A percentile compares a stretch with the other conserved stretches of the same genome.
These are phyloP conservation scores for Biscutella laevigata DNA, from an alignment of 441 rosid genomes.

Conservation along the genomic window DNA sequence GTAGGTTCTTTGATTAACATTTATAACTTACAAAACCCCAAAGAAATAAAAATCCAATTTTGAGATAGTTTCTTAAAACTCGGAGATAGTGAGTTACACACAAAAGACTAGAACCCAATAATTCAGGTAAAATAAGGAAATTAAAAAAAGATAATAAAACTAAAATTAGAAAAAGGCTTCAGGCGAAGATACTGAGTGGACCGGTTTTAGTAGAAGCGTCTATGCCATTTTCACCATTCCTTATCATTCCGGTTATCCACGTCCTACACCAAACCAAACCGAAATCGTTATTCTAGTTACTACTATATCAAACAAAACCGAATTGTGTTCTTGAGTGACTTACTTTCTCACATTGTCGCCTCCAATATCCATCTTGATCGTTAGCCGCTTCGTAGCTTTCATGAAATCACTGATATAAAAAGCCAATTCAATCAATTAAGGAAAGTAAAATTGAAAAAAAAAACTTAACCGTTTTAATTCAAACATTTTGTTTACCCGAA, in stretches of 20 bases:
- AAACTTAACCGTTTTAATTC: no score
- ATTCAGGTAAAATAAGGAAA: no score
- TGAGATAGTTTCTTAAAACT: background rate
- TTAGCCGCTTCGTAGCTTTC: constrained; percentile 62
- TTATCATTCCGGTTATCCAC: constrained; percentile 54
- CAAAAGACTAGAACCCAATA: background rate
- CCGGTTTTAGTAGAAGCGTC: constrained; percentile 60
- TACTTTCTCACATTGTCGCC: constrained; percentile 52
- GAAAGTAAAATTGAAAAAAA: no score
- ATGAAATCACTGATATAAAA: constrained; percentile 49
- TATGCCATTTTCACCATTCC: constrained; percentile 50
- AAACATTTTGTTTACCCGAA: constrained; percentile 47
- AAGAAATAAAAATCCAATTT: constrained; percentile 6
- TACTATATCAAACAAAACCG: background rate
- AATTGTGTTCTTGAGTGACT: constrained; percentile 5
- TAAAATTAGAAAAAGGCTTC: no score
- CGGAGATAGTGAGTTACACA: constrained; percentile 17
- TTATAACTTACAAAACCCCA: constrained; percentile 15
- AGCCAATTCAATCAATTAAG: background rate
- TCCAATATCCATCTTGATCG: constrained; percentile 50
- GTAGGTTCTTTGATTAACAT: constrained; percentile 9
- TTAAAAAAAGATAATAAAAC: no score
- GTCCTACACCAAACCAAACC: constrained; percentile 37
- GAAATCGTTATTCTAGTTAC: background rate
- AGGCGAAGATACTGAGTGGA: constrained; percentile 66